phyloP scores from a whole-genome alignment of 129 eudicot genomes.

The Logfia minima region DNA sequence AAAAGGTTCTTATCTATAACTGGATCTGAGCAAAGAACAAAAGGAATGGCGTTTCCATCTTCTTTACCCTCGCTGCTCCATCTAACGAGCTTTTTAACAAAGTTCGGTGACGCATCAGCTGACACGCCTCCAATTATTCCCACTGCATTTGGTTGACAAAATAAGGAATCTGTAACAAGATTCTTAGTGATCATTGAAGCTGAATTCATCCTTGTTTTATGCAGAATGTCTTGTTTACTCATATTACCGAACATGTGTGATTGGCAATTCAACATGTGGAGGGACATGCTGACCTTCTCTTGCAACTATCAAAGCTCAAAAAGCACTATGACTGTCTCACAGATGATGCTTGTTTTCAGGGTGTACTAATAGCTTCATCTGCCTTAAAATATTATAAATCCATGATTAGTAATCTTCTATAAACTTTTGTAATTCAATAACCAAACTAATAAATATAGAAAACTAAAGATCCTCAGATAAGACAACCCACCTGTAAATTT shows the following conservation, averaged over 20 bases:
- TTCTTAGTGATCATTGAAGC: constrained; percentile 7
- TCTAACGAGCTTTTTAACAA: constrained; percentile 50
- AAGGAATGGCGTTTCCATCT: constrained; percentile 39
- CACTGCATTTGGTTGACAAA: constrained; percentile 41
- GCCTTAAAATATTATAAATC: not conserved
- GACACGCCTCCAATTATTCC: constrained; percentile 75
- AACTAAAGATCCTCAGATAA: constrained; percentile 4
- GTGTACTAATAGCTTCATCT: not conserved
- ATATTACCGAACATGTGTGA: constrained; percentile 32
- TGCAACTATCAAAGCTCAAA: constrained; percentile 5
- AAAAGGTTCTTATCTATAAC: constrained; percentile 12
- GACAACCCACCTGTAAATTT: constrained; percentile 25
- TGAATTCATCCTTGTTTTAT: constrained; percentile 24
- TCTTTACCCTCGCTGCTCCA: constrained; percentile 39
- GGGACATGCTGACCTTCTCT: constrained; percentile 33
- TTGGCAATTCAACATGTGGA: constrained; percentile 49
- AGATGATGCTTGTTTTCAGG: too few relatives aligned
- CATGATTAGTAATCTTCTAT: not conserved
- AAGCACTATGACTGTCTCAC: too few relatives aligned
- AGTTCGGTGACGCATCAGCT: constrained; percentile 40
- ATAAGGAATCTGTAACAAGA: constrained; percentile 22
- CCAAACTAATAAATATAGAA: not conserved
- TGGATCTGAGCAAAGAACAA: constrained; percentile 66
- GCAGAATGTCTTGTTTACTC: constrained; percentile 28
- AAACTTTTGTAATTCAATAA: not conserved